These are phyloP conservation scores for Fonsecaea pedrosoi DNA, from an alignment of 2,329 filamentous ascomycete species.

Conservation along the genomic window DNA sequence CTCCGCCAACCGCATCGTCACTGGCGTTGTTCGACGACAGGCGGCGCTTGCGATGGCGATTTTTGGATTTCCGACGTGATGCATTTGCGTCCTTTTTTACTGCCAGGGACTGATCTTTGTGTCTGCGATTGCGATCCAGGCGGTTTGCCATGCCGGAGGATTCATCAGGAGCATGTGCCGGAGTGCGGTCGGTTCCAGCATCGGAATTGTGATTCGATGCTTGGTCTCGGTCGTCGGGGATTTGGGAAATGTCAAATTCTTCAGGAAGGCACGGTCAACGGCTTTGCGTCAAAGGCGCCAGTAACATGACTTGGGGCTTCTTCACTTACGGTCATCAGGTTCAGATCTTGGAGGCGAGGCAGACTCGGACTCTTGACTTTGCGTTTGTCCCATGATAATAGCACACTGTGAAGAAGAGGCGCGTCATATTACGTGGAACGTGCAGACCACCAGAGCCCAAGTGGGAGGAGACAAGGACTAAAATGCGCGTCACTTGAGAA, in stretches of 20 bases:
- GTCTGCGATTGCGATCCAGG: neutral
- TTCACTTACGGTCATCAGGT: constrained; percentile 25
- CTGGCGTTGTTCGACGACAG: constrained; percentile 4
- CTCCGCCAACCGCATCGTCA: neutral
- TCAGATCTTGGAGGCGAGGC: constrained; percentile 12
- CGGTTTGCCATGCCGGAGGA: constrained; percentile 12
- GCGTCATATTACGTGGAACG: constrained; percentile 5
- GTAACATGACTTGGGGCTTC: neutral
- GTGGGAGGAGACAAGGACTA: neutral
- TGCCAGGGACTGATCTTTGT: neutral
- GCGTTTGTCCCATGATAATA: constrained; percentile 33
- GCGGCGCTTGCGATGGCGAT: constrained; percentile 6
- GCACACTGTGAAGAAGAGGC: neutral
- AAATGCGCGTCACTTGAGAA: neutral
- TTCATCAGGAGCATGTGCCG: constrained; percentile 1
- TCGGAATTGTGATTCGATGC: neutral
- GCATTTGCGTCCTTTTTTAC: neutral
- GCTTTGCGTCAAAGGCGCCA: neutral
- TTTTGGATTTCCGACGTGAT: constrained; percentile 18
- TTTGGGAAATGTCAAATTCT: constrained; percentile 35
- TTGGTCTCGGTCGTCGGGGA: constrained; percentile 34
- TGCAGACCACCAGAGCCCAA: neutral
- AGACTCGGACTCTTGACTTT: constrained; percentile 31
- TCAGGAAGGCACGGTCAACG: constrained; percentile 11
- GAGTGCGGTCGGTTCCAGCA: neutral